A percentile compares a stretch with the other conserved stretches of the same genome.
These are phyloP conservation scores for Musa troglodytarum DNA, from an alignment of 176 grass and related monocot species.

Conservation along the genomic window DNA sequence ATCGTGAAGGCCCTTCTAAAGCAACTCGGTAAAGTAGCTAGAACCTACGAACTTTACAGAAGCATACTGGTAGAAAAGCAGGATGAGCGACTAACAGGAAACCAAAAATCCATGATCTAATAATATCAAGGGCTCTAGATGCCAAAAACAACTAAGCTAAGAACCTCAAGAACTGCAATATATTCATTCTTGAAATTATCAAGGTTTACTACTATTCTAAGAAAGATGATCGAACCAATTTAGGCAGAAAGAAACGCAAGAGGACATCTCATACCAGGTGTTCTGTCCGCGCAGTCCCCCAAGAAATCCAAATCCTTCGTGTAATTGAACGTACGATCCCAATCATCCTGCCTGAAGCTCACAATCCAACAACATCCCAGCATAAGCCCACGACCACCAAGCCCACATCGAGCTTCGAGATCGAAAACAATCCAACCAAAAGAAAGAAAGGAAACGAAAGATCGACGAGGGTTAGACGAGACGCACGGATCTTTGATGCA, in stretches of 20 bases:
- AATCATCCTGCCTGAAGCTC: conserved; percentile 40
- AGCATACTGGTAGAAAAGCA: neutral
- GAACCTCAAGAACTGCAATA: neutral
- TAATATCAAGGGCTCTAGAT: neutral
- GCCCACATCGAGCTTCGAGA: neutral
- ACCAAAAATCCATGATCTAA: neutral
- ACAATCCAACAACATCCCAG: neutral
- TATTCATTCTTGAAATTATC: neutral
- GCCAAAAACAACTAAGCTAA: neutral
- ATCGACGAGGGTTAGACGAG: neutral
- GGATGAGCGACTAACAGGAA: neutral
- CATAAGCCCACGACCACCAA: neutral
- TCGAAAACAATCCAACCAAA: neutral
- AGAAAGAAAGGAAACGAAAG: neutral
- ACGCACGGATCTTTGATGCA: conserved; percentile 42
- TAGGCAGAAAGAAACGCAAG: neutral
- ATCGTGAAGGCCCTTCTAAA: neutral
- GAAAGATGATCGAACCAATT: neutral
- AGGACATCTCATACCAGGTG: conserved; percentile 25
- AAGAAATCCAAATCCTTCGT: conserved; percentile 28
- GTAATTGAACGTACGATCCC: conserved; percentile 46
- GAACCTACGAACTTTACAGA: neutral
- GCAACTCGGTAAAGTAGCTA: neutral
- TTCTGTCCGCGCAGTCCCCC: conserved; percentile 30
- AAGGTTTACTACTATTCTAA: neutral